These are phyloP conservation scores for Wickerhamiella occidentalis DNA, from an alignment of 805 yeast genomes.

Conservation along the genomic window DNA sequence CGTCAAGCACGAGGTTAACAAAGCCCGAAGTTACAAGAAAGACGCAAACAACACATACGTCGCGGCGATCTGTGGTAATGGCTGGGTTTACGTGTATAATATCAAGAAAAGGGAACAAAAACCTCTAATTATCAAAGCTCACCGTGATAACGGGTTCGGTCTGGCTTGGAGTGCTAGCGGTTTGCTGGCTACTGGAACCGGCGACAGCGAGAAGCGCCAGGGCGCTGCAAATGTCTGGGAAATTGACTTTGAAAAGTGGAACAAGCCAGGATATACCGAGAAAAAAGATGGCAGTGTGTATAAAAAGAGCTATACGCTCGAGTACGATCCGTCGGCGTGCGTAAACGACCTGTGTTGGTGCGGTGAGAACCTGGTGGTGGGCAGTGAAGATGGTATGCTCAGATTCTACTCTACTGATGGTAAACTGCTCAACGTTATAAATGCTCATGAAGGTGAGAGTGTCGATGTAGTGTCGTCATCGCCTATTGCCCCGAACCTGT, in stretches of 20 bases:
- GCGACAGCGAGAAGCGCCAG: not conserved
- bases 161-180: slow-evolving; percentile 1
- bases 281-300: not conserved
- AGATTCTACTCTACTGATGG: not conserved
- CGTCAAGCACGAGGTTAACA: not conserved
- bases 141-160: not conserved
- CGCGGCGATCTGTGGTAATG: not conserved
- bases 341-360: slow-evolving; percentile 3
- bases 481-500: not conserved
- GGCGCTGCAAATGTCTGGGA: not conserved
- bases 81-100: not conserved
- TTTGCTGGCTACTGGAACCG: slow-evolving; percentile 1
- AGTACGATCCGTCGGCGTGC: not conserved
- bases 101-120: not conserved
- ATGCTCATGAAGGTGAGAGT: too few relatives aligned
- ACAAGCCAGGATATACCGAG: not conserved
- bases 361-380: not conserved
- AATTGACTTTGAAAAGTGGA: not conserved
- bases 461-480: not conserved
- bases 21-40: not conserved
- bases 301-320: not conserved
- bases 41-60: not conserved
- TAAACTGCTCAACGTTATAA: not conserved
- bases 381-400: not conserved
- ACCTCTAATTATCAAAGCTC: not conserved